phyloP scores from a whole-genome alignment of 768 basidiomycete genomes.

The Imleria badia region DNA sequence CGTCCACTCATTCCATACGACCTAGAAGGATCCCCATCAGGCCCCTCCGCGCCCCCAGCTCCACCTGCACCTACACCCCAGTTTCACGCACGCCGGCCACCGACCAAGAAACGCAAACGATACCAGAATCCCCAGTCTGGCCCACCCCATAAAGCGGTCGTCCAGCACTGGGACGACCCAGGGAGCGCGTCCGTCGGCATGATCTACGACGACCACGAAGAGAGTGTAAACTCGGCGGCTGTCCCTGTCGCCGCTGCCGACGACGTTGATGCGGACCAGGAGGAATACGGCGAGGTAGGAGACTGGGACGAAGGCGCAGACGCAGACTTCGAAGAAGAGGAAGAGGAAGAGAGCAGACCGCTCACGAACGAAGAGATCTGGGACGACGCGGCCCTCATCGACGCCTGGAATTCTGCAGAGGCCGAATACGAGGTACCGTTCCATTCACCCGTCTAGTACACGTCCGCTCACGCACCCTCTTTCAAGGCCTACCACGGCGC shows the following conservation, averaged over 20 bases:
- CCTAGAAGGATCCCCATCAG: constrained; percentile 15
- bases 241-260: neutral
- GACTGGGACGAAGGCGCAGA: constrained; percentile 23
- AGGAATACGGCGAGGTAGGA: constrained; percentile 26
- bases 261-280: constrained; percentile 17
- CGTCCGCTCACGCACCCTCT: neutral
- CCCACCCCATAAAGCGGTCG: constrained; percentile 9
- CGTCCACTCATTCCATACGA: constrained; percentile 32
- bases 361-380: constrained; percentile 76
- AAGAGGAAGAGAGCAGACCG: constrained; percentile 54
- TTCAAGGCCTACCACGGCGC: constrained; percentile 62
- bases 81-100: constrained; percentile 26
- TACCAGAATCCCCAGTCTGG: neutral
- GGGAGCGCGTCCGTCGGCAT: constrained; percentile 24
- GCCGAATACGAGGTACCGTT: constrained; percentile 68
- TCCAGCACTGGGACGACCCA: constrained; percentile 49
- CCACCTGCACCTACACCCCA: neutral
- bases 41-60: neutral
- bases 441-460: too few relatives aligned
- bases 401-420: constrained; percentile 82
- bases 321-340: constrained; percentile 40
- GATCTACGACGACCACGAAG: constrained; percentile 33
- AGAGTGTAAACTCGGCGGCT: neutral
- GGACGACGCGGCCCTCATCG: constrained; percentile 82
- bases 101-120: constrained; percentile 53